These are phyloP conservation scores for Suillus tomentosus DNA, from an alignment of 768 basidiomycete species.

Conservation along the genomic window DNA sequence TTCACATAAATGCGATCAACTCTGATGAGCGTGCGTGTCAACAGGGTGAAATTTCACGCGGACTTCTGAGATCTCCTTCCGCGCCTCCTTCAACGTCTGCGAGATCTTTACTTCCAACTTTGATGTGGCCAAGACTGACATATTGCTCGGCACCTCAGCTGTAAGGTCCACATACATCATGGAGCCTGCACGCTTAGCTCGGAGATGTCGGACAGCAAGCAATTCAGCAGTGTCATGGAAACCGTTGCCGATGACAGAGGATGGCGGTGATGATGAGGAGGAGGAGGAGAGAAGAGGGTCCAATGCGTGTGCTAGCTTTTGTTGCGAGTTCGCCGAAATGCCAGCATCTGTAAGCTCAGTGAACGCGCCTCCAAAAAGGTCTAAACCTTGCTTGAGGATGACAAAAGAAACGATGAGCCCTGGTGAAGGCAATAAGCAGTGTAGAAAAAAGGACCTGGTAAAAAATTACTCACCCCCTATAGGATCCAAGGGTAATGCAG, in stretches of 20 bases:
- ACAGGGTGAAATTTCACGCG: constrained; percentile 60
- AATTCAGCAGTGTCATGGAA: constrained; percentile 32
- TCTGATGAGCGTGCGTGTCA: constrained; percentile 15
- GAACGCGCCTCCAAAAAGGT: constrained; percentile 68
- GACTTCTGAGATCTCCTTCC: constrained; percentile 74
- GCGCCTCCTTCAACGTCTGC: constrained; percentile 51
- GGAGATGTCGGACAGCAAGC: constrained; percentile 53
- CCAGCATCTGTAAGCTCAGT: constrained; percentile 85
- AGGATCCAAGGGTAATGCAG: constrained; percentile 87
- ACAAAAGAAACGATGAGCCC: constrained; percentile 88
- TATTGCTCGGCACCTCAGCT: constrained; percentile 61
- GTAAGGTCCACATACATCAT: constrained; percentile 82
- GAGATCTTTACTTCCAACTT: constrained; percentile 64
- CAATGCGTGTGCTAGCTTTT: constrained; percentile 56
- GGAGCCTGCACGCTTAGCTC: constrained; percentile 79
- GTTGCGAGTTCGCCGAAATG: constrained; percentile 56
- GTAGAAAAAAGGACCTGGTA: not conserved
- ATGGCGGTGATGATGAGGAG: constrained; percentile 26
- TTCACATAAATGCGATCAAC: constrained; percentile 11
- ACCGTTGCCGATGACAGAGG: constrained; percentile 14
- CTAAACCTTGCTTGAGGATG: constrained; percentile 78
- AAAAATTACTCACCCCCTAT: constrained; percentile 70
- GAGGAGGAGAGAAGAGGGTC: constrained; percentile 49
- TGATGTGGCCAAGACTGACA: constrained; percentile 61
- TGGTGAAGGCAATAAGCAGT: constrained; percentile 29